Percentiles rank a stretch among this genome's conserved stretches.
Evolutionary conservation across 371 early-diverging fungal species (phyloP).

Genomic region (Antonospora locustae): DNA sequence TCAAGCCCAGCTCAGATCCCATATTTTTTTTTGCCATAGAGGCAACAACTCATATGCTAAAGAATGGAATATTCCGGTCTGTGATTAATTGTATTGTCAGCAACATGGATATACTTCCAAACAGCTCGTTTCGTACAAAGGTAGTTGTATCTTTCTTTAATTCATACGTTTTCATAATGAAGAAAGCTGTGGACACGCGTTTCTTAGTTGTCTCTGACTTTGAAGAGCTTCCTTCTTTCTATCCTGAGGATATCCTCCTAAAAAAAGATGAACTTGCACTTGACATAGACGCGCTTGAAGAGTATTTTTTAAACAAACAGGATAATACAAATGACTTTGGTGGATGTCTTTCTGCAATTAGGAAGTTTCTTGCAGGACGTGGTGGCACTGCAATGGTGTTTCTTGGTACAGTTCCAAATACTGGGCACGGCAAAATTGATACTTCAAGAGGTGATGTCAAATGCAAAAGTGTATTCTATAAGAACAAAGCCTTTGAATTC

Average conservation of each 20-base stretch:
- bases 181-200: constrained; percentile 6
- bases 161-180: constrained; percentile 24
- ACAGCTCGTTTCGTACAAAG: constrained; percentile 20
- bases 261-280: constrained; percentile 18
- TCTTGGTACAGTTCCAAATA: constrained; percentile 39
- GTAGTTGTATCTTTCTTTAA: constrained; percentile 38
- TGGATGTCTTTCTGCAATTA: constrained; percentile 27
- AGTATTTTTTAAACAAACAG: constrained; percentile 18
- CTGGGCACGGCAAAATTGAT: constrained; percentile 23
- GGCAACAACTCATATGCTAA: constrained; percentile 26
- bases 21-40: constrained; percentile 44
- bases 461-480: constrained; percentile 61
- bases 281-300: constrained; percentile 10
- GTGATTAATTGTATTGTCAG: constrained; percentile 24
- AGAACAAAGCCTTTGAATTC: constrained; percentile 74
- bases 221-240: constrained; percentile 21
- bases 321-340: constrained; percentile 38
- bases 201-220: constrained; percentile 11
- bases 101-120: constrained; percentile 1
- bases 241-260: constrained; percentile 20
- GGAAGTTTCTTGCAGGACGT: constrained; percentile 12
- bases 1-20: constrained; percentile 24
- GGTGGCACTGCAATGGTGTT: constrained; percentile 41
- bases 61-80: constrained; percentile 9
- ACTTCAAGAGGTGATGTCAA: background rate